Evolutionary conservation across 306 rosid genomes (phyloP), one percentile per base, ranked within the genome.

Genomic region (Cucurbita maxima): DNA sequence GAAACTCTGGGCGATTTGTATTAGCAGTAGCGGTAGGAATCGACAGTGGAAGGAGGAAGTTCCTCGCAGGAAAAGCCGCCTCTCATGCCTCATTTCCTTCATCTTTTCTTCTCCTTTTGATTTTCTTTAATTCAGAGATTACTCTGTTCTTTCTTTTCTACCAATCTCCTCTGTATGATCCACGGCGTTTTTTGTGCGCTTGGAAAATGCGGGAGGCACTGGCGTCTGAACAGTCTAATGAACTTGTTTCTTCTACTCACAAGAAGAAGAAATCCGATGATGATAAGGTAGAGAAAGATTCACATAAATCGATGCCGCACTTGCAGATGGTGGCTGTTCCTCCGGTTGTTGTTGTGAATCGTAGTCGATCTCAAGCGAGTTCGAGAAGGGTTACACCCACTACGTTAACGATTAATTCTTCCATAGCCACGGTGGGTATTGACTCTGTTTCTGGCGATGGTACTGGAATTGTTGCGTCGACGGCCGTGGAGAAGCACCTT

Each of bases 191-290:
- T 69, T 4, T 53, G 74, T n/a, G 70, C 3, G 56, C 47, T 19
- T 68, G 43, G 41, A 90, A 87, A 94, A 94, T 94, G 99, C 98
- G 87, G 19, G 86, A 87, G 45, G 79, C 87, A 43, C 86, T 81
- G 19, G 22, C 79, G 1, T 78, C 44, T 75, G 87, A 82, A 38
- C 71, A 83, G 45, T 74, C 79, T 7, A 69, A 53, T 78, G 80
- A 79, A 71, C 74, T 44, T 62, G 57, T 82, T 10, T 75, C 80
- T 53, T 40, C 16, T 19, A 72, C 74, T 61, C 48, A 71, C 50
- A 83, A 83, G 90, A 87, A 91, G 84, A 85, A 81, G 83, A 79
- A 62, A 45, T 77, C 86, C 5, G 87, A 79, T 7, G 59, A 73
- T 6, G 86, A 78, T 10, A 84, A 80, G 67, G 55, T 82, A 34